These are phyloP conservation scores for Curvularia eragrostidis DNA, from an alignment of 2,329 filamentous ascomycete species.

Conservation along the genomic window DNA sequence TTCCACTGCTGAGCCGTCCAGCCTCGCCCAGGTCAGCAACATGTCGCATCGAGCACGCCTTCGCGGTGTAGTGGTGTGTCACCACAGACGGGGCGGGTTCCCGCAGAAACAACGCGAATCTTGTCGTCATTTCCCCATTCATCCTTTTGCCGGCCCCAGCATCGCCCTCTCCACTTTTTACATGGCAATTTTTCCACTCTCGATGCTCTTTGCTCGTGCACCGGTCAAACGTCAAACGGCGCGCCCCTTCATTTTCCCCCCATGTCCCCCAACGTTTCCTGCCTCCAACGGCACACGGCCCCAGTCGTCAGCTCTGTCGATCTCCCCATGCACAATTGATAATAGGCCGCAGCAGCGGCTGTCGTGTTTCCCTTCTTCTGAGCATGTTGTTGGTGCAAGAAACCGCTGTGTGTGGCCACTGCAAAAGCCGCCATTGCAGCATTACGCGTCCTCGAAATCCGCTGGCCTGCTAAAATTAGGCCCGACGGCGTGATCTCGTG, in stretches of 20 bases:
- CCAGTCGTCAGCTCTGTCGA: background rate
- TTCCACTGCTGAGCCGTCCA: conserved; percentile 1
- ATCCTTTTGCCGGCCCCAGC: background rate
- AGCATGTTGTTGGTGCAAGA: background rate
- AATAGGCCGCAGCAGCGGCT: conserved; percentile 10
- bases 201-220: conserved; percentile 1
- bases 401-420: background rate
- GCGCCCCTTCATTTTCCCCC: background rate
- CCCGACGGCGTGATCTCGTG: conserved; percentile 17
- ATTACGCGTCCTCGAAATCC: conserved; percentile 26
- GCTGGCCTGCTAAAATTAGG: conserved; percentile 23
- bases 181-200: conserved; percentile 4
- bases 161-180: conserved; percentile 10
- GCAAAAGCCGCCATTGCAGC: background rate
- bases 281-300: conserved; percentile 10
- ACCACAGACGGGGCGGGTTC: conserved; percentile 20
- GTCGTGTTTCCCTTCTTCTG: background rate
- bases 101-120: conserved; percentile 24
- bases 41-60: conserved; percentile 8
- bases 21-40: conserved; percentile 7
- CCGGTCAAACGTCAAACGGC: conserved; percentile 14
- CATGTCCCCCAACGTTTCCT: background rate
- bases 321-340: conserved; percentile 20
- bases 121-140: conserved; percentile 18
- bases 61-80: conserved; percentile 15